Evolutionary conservation across 331 rosid species (phyloP), one percentile per base, ranked within the genome.

Genomic region (Prunus yedoensis): DNA sequence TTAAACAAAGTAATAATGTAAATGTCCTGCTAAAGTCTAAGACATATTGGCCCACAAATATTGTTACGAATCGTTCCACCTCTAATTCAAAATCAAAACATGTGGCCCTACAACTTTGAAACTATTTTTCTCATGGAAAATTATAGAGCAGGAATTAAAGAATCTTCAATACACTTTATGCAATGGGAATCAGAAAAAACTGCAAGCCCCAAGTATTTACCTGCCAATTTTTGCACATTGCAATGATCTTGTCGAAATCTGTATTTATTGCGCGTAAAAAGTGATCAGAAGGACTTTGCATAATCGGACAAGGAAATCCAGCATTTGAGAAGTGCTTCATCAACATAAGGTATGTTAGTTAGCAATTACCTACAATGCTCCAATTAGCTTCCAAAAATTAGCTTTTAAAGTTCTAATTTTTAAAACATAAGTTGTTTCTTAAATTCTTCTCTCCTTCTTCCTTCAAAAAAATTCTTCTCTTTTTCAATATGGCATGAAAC

Each of bases 231-330:
- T 95, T 95, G 86, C 99, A 95, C 94, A 85, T 95, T 10, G 97
- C 94, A 76, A 95, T 95, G 78, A 95, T 95, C 85, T 97, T 88
- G 86, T 95, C 99, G 32, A 95, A 95, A 80, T 95, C 97, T n/a
- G 99, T 88, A 86, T 95, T 95, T 78, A 95, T 92, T 66, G 99
- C 99, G 0, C 99, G 97, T 69, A 95, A 78, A 79, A 95, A 95
- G 85, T 95, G 99, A 83, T 95, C 99, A 2, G 99, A 88, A 76
- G 99, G 99, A 78, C 99, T 95, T 95, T 95, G 99, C 99, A 95
- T 95, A 79, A 95, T 95, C 38, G 99, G 99, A 80, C 99, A 95
- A 50, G 99, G 99, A 80, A 95, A 95, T 89, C 99, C 99, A 75
- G 99, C 99, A 78, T 95, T 95, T 74, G 99, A 88, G 79, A 95